Percentiles rank a stretch among this genome's conserved stretches.
Conservation (phyloP, 805 yeast species). For the Candida broadrunensis region DNA sequence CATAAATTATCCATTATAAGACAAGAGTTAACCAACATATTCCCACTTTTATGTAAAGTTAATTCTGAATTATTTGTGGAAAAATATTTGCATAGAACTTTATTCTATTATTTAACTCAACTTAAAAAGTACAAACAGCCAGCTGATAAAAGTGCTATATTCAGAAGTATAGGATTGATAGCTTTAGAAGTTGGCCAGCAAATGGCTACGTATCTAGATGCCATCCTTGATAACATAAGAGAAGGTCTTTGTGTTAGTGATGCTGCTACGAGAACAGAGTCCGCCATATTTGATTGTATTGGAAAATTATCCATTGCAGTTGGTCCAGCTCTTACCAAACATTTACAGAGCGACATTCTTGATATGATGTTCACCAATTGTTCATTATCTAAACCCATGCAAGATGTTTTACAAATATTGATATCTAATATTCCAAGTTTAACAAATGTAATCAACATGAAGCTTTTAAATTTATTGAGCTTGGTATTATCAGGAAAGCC, state of each 20-base stretch:
- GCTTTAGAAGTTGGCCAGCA: constrained; percentile 77
- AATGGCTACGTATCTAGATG: constrained; percentile 84
- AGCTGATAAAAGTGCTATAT: constrained; percentile 69
- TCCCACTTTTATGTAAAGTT: constrained; percentile 80
- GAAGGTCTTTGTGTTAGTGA: constrained; percentile 56
- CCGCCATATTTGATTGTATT: constrained; percentile 84
- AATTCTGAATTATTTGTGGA: constrained; percentile 74
- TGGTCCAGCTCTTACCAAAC: constrained; percentile 90
- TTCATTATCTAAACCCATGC: constrained; percentile 80
- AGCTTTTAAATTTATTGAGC: constrained; percentile 68
- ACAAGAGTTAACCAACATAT: constrained; percentile 76
- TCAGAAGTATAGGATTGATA: constrained; percentile 80
- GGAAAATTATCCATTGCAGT: constrained; percentile 84
- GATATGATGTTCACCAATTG: constrained; percentile 73
- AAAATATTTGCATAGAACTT: constrained; percentile 74
- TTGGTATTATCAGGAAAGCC: constrained; percentile 75
- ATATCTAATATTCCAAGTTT: constrained; percentile 77
- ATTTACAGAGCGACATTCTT: constrained; percentile 75
- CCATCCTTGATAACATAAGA: constrained; percentile 76
- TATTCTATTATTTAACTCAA: constrained; percentile 74
- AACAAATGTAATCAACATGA: constrained; percentile 66
- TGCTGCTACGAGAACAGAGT: constrained; percentile 50
- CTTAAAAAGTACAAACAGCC: constrained; percentile 61
- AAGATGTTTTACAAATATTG: constrained; percentile 66
- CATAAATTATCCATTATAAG: constrained; percentile 74